Evolutionary conservation across 1,139 yeast genomes (phyloP), one percentile per base, ranked within the genome.

Genomic region (Yamadazyma mexicana): DNA sequence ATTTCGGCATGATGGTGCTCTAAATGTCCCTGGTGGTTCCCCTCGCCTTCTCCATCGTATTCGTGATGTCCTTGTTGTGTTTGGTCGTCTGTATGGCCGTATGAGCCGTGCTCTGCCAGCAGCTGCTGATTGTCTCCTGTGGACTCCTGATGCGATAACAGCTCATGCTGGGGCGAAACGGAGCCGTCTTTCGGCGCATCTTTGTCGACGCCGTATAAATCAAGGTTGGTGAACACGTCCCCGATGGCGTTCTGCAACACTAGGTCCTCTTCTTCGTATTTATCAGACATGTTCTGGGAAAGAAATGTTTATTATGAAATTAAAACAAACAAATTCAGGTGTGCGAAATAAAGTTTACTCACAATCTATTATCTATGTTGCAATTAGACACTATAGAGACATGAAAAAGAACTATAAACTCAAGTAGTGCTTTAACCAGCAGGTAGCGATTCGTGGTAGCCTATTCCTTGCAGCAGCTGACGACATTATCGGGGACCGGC

Each of bases 171-270:
- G 8, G 18, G 26, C 17, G 29, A 11, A 8, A 10, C 14, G 5
- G 31, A 33, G 23, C 31, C 36, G 12, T 36, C 38, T 4, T 33
- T 35, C n/a, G 25, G 31, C 20, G 42, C 34, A 12, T 37, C 41
- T 17, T 33, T 34, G 14, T 6, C 35, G 8, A 10, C 14, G 6
- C 16, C 24, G 28, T 34, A 34, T 14, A 37, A 52, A 37, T 57
- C 62, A 39, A 65, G 60, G 40, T 54, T 62, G 29, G 56, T 58
- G 46, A 69, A 65, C 0, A 66, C 74, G 40, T 67, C 66, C 10
- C 71, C 73, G 20, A 69, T 67, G 27, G 72, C 70, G 39, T 54
- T 55, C 40, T 64, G 64, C 30, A 67, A 51, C 23, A 59, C 69
- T 23, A 51, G 43, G 39, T 58, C 60, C 26, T 50, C 47, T 17